Conservation (phyloP, 441 rosid species). For the Pelargonium australe region DNA sequence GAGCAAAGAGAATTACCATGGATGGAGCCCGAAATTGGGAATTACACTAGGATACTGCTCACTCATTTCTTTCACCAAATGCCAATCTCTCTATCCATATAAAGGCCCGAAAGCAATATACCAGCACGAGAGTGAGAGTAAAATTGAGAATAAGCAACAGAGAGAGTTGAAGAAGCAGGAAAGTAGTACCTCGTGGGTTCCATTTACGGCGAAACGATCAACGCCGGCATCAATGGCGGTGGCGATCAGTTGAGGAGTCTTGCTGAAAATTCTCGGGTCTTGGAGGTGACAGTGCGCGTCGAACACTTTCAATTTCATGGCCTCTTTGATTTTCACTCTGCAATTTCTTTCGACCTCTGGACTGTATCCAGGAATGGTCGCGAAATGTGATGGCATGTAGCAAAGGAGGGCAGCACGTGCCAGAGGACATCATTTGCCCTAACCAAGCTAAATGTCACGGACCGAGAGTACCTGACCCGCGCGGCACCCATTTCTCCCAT, state of each 20-base stretch:
- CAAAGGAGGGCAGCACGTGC: too few relatives aligned
- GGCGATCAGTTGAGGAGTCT: slow-evolving; percentile 48
- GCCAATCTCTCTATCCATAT: slow-evolving; percentile 64
- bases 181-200: slow-evolving; percentile 52
- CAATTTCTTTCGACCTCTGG: too few relatives aligned
- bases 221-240: slow-evolving; percentile 54
- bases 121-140: not conserved
- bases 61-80: slow-evolving; percentile 65
- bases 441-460: too few relatives aligned
- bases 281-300: slow-evolving; percentile 94
- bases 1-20: slow-evolving; percentile 40
- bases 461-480: too few relatives aligned
- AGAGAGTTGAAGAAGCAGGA: not conserved
- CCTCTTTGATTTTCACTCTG: not conserved
- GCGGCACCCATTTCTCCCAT: too few relatives aligned
- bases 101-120: not conserved
- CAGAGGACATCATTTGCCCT: too few relatives aligned
- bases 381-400: too few relatives aligned
- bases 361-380: too few relatives aligned
- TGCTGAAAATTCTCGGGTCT: slow-evolving; percentile 60
- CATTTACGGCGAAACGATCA: slow-evolving; percentile 70
- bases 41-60: slow-evolving; percentile 53
- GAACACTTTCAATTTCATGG: slow-evolving; percentile 45
- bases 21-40: slow-evolving; percentile 87
- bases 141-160: not conserved